Percentiles rank a stretch among this genome's conserved stretches.
These are phyloP conservation scores for Corylus americana DNA, from an alignment of 306 rosid genomes.

Conservation along the genomic window DNA sequence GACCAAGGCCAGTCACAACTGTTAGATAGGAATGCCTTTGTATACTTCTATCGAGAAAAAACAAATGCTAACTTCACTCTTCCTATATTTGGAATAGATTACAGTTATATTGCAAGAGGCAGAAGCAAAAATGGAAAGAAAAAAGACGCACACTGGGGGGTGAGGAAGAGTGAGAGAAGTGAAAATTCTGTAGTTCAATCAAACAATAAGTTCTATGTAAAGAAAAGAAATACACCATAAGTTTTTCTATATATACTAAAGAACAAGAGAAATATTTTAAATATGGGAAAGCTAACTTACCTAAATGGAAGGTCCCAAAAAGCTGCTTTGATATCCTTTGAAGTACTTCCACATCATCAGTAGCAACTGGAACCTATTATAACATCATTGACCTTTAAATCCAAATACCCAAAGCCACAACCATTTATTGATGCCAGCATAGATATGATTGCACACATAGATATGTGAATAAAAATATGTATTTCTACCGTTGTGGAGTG, in stretches of 20 bases:
- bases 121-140: neutral
- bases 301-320: conserved; percentile 68
- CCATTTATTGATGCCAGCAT: conserved; percentile 15
- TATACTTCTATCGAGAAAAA: neutral
- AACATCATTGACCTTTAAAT: conserved; percentile 27
- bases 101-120: neutral
- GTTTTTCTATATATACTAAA: neutral
- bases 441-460: neutral
- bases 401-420: conserved; percentile 28
- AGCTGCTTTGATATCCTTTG: conserved; percentile 78
- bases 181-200: neutral
- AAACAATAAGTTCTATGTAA: neutral
- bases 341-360: conserved; percentile 80
- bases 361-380: conserved; percentile 77
- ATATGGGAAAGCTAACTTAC: conserved; percentile 39
- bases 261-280: neutral
- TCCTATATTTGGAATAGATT: neutral
- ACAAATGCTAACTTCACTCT: neutral
- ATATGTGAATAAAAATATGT: conserved; percentile 15
- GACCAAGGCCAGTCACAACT: neutral
- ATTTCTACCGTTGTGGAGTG: conserved; percentile 74
- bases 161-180: neutral
- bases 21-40: neutral
- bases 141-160: neutral
- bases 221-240: neutral